Evolutionary conservation across 441 rosid genomes (phyloP), one percentile per base, ranked within the genome.

Genomic region (Pelargonium cotyledonis): DNA sequence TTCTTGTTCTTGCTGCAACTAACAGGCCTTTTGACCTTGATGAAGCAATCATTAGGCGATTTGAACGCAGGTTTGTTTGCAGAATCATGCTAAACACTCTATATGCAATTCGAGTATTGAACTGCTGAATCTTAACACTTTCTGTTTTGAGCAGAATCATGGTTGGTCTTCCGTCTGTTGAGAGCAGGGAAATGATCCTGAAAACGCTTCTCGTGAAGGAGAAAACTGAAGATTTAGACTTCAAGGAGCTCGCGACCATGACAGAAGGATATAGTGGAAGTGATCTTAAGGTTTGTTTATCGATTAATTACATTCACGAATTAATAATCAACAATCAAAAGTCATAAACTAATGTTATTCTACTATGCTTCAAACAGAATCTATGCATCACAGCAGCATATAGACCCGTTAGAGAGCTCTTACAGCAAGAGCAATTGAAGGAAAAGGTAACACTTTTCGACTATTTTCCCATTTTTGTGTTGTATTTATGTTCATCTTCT

Each of bases 21-120:
- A 95, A 95, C 80, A 85, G 99, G 73, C 99, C 99, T 8, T 95
- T 95, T 70, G 99, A 95, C 81, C 98, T 95, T 1, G 98, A 95
- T 72, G 99, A 95, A 81, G 99, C 99, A 65, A 95, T 95, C 79
- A 92, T 95, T 55, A 89, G 99, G 85, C 89, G 96, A 64, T 95
- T 95, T 69, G 99, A 95, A 78, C 82, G 97, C 81, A 95, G 99
- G 98, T 90, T 76, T 61, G 40, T 35, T 35, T 35, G 8, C 8
- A 35, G 8, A 35, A 35, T 26, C 29, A 8, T 16, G 4, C 35
- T 11, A 1, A 10, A 16, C 23, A 26, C 3, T 46, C 23, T 2
- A 12, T 19, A 18, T 29, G 12, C 40, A 64, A 53, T 5, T 10
- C 0, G 43, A 61, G 60, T 19, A 65, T 19, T 18, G 16, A 38